A percentile compares a stretch with the other conserved stretches of the same genome.
Conservation (phyloP, 1,284 basidiomycete species). For the Termitomyces sp. region DNA sequence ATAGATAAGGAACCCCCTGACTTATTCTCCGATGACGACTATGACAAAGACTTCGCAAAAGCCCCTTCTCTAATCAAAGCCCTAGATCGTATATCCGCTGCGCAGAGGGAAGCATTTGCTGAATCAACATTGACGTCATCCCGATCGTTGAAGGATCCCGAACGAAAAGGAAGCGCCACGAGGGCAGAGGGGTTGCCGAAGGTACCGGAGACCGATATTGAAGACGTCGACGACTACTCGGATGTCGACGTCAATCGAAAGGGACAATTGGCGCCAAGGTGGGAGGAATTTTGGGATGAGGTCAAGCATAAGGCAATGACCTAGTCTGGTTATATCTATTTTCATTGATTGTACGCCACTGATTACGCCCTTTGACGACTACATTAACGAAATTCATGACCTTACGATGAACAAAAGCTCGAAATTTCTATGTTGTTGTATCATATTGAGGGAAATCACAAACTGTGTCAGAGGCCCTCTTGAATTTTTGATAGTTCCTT, state of each 20-base stretch:
- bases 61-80: conserved; percentile 60
- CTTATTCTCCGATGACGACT: conserved; percentile 9
- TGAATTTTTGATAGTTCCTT: no score
- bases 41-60: conserved; percentile 5
- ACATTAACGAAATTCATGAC: conserved; percentile 10
- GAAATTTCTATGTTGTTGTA: neutral
- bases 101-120: conserved; percentile 47
- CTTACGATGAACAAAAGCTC: conserved; percentile 1
- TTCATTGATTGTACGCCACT: conserved; percentile 1
- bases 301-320: conserved; percentile 32
- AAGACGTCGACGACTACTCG: conserved; percentile 5
- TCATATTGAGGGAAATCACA: neutral
- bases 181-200: conserved; percentile 12
- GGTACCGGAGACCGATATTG: conserved; percentile 10
- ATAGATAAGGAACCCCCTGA: conserved; percentile 12
- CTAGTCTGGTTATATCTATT: conserved; percentile 2
- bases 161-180: neutral
- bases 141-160: neutral
- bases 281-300: conserved; percentile 49
- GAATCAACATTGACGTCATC: conserved; percentile 4
- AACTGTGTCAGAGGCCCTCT: no score
- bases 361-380: neutral
- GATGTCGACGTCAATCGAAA: conserved; percentile 12
- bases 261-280: conserved; percentile 26
- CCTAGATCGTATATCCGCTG: conserved; percentile 49